These are phyloP conservation scores for Yamadazyma triangularis DNA, from an alignment of 1,139 yeast genomes.

Conservation along the genomic window DNA sequence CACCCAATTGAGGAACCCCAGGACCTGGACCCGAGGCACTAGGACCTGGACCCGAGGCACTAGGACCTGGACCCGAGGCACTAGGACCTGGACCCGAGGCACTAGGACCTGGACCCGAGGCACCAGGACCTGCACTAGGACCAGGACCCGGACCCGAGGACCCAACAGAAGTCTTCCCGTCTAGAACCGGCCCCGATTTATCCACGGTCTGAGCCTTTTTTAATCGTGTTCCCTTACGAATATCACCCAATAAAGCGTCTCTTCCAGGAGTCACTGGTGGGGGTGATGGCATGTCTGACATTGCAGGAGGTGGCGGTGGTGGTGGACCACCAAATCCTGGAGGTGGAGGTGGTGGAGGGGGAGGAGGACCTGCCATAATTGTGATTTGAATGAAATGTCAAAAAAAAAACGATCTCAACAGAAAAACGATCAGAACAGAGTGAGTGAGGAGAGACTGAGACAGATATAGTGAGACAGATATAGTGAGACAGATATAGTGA, in stretches of 20 bases:
- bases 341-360: conserved; percentile 15
- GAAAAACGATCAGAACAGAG: no score
- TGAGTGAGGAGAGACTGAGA: no score
- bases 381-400: no score
- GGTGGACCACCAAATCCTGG: conserved; percentile 23
- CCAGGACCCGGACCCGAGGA: no score
- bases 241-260: conserved; percentile 83
- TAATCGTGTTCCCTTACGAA: conserved; percentile 69
- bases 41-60: conserved; percentile 5
- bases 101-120: not conserved
- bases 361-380: conserved; percentile 14
- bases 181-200: conserved; percentile 41
- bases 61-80: not conserved
- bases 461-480: no score
- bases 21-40: no score
- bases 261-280: conserved; percentile 46
- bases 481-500: no score
- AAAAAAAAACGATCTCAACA: no score
- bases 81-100: no score
- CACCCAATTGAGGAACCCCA: conserved; percentile 63
- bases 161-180: no score
- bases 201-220: conserved; percentile 63
- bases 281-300: conserved; percentile 21
- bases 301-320: conserved; percentile 24
- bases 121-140: conserved; percentile 10